A percentile compares a stretch with the other conserved stretches of the same genome.
Evolutionary conservation across 2,329 filamentous ascomycete genomes (phyloP).

Genomic region (Microsporum ferrugineum): DNA sequence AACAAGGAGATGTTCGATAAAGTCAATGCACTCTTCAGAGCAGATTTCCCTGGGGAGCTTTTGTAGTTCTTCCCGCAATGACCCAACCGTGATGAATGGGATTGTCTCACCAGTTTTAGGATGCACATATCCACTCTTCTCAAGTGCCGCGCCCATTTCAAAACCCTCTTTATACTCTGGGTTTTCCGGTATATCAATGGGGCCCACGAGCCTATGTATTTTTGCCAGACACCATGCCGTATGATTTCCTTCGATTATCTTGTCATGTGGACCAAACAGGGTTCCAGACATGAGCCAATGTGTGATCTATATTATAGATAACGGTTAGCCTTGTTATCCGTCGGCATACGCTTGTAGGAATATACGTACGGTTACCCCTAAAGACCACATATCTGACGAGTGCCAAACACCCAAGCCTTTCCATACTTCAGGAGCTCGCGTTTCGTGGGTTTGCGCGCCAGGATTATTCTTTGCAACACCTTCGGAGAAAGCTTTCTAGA

Average conservation of each 20-base stretch:
- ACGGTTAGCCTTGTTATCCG: not conserved
- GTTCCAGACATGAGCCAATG: conserved; percentile 9
- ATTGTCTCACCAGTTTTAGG: not conserved
- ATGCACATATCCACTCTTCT: not conserved
- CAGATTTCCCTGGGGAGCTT: not conserved
- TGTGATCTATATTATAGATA: conserved; percentile 5
- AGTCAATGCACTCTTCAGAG: not conserved
- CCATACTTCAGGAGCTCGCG: conserved; percentile 12
- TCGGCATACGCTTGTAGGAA: not conserved
- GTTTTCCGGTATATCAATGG: not conserved
- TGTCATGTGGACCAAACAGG: conserved; percentile 3
- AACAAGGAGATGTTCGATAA: not conserved
- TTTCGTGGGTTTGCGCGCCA: conserved; percentile 8
- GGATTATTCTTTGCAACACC: conserved; percentile 3
- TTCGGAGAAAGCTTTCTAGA: conserved; percentile 5
- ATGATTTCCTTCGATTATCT: not conserved
- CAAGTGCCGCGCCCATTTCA: not conserved
- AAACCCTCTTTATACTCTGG: not conserved
- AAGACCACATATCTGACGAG: conserved; percentile 12
- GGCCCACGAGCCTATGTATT: not conserved
- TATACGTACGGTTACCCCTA: conserved; percentile 9
- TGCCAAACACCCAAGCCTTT: conserved; percentile 10
- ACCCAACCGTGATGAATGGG: not conserved
- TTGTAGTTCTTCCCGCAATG: not conserved
- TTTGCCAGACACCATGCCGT: not conserved